Percentiles rank a stretch among this genome's conserved stretches.
Conservation (phyloP, 2,329 filamentous ascomycete species). For the Aspergillus fumigatus region DNA sequence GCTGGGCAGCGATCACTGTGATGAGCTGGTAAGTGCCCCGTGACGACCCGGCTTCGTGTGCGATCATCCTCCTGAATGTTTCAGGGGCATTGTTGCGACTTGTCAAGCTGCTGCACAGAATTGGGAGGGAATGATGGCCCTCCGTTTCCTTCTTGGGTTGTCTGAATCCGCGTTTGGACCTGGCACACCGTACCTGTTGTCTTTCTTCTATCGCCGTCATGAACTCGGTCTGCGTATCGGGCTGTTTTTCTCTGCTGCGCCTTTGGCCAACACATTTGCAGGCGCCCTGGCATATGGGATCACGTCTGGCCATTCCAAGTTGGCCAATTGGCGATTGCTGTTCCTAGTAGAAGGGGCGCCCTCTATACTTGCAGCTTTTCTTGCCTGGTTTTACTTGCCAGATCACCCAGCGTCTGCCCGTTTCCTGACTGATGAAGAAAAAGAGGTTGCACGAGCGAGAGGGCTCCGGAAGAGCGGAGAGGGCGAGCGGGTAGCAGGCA, state of each 20-base stretch:
- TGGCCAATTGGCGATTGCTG: conserved; percentile 62
- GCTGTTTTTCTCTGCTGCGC: conserved; percentile 53
- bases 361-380: conserved; percentile 50
- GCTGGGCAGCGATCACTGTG: conserved; percentile 42
- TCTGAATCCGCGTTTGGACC: conserved; percentile 46
- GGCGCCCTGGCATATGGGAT: conserved; percentile 64
- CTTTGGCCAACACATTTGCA: conserved; percentile 75
- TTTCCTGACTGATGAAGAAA: conserved; percentile 57
- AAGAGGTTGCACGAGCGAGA: conserved; percentile 52
- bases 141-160: conserved; percentile 46
- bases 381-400: conserved; percentile 53
- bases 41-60: conserved; percentile 9
- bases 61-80: conserved; percentile 2
- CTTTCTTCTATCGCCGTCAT: conserved; percentile 56
- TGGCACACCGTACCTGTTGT: conserved; percentile 48
- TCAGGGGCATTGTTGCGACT: conserved; percentile 44
- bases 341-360: conserved; percentile 64
- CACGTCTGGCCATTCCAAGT: conserved; percentile 52
- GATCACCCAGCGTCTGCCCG: conserved; percentile 50
- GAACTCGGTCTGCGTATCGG: conserved; percentile 55
- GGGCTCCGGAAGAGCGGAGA: conserved; percentile 51
- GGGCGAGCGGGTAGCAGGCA: conserved; percentile 35
- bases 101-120: conserved; percentile 43
- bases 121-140: conserved; percentile 47
- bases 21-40: conserved; percentile 35